Evolutionary conservation across 495 filamentous ascomycete genomes (phyloP).

Genomic region (Daldinia decipiens): DNA sequence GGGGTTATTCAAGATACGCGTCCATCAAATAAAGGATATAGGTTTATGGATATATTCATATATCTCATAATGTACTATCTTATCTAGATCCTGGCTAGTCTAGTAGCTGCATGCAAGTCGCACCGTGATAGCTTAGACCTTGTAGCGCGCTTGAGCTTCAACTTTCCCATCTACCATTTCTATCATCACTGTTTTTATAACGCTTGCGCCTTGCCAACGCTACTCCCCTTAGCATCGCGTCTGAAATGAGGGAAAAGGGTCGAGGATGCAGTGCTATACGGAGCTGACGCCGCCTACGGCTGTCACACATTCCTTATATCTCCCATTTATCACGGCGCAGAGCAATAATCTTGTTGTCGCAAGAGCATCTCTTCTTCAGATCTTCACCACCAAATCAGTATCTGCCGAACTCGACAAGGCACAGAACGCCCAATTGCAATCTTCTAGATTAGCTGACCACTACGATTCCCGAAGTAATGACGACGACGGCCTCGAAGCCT

Average conservation of each 20-base stretch:
- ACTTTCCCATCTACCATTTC: conserved; percentile 7
- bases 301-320: conserved; percentile 84
- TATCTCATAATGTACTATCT: conserved; percentile 29
- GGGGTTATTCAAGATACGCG: neutral
- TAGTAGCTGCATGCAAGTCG: conserved; percentile 4
- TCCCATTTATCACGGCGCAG: conserved; percentile 79
- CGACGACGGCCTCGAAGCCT: conserved; percentile 68
- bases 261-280: conserved; percentile 75
- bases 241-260: conserved; percentile 43
- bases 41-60: neutral
- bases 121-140: neutral
- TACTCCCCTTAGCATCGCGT: conserved; percentile 1
- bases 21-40: neutral
- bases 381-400: conserved; percentile 72
- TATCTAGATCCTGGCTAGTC: conserved; percentile 15
- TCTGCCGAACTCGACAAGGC: conserved; percentile 63
- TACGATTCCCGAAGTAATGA: conserved; percentile 63
- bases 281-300: conserved; percentile 92
- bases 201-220: conserved; percentile 8
- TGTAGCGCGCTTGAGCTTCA: conserved; percentile 20
- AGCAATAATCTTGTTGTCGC: conserved; percentile 87
- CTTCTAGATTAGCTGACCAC: conserved; percentile 40
- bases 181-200: conserved; percentile 2
- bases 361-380: conserved; percentile 89
- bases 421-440: conserved; percentile 45